Evolutionary conservation across 768 basidiomycete genomes (phyloP), one percentile per base, ranked within the genome.

Genomic region (Cystobasidium tubakii): DNA sequence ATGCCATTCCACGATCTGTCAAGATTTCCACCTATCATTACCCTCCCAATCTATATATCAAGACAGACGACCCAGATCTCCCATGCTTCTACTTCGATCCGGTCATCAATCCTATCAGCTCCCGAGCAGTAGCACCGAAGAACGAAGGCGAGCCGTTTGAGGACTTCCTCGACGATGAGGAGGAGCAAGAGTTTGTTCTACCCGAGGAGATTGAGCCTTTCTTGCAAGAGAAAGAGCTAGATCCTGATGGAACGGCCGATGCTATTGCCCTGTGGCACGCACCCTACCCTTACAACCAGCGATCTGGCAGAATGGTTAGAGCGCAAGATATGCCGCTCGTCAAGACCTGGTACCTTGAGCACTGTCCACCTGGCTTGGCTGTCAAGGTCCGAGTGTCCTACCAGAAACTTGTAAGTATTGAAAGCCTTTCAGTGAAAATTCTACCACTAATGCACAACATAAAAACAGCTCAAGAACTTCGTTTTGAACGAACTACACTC

Each of bases 21-120:
- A 89, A 86, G 67, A 89, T 99, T 67, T 90, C 91, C 23, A 87
- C 89, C 13, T 98, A 98, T 81, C 96, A 99, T 80, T 84, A 84
- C 31, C 91, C 93, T 29, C 97, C 98, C 85, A 97, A 91, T 81
- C 93, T 99, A 66, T 99, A 98, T 83, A 97, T 99, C 81, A 91
- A 94, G 74, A 97, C 94, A 39, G 96, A 99, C 75, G 94, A 99
- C 79, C 96, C 96, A n/a, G 95, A 99, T 83, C 86, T 99, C 23
- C 95, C 95, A 15, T 93, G 96, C 0, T 99, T 98, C 84, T 98
- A 98, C 83, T 99, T 96, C 80, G 96, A 98, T 81, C 94, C 95
- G 1, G 87, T 98, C 77, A 96, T 99, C 82, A 97, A 99, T 81
- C 96, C 95, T 7, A 91, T 98, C 76, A 95, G 95, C 10, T 84